Base-by-base conservation (phyloP, 495 filamentous ascomycete genomes). In the Amniculicola lignicola region DNA sequence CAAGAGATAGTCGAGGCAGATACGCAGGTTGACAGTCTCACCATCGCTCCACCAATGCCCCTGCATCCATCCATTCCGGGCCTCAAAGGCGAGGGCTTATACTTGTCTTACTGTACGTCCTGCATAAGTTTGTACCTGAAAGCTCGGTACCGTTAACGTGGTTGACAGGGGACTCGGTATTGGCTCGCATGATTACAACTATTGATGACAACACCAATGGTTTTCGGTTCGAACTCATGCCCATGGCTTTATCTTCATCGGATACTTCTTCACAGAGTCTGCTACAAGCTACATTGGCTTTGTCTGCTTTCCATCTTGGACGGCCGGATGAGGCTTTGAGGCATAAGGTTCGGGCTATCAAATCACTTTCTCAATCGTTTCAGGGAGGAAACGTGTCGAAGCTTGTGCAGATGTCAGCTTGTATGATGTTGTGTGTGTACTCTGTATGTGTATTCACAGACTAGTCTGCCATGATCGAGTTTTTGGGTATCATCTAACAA, bases 371-470 rank as follows among this genome's bases (percentile, higher is more conserved):
- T 28, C 21, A 31, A 5, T 53, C 49, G 6, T 53, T 59, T 18
- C 16, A 33, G 18, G 19, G 3, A 2, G 37, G 10, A 14, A 42
- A 22, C 5, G 18, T 16, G 14, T 19, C 35, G 0, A 38, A 23
- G 18, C 35, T 54, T 12, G 19, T 36, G 7, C 50, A 54, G 21
- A 23, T 54, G 10, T 39, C 48, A 18, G 14, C 35, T 10, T 53
- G 48, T 21, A 59, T 59, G 56, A 59, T 59, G 48, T 38, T 59
- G 12, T 53, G 48, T 21, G 56, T 59, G 3, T 59, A 61, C 19
- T 43, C 44, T 19, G 57, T 61, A 35, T 41, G 57, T 40, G 28
- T 22, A 16, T 1, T 35, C 2, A 21, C 3, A 22, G 12, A 38
- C 4, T 35, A n/a, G 15, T 22, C 11, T 44, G 1, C 15, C 2